phyloP scores from a whole-genome alignment of 768 basidiomycete genomes.

The Strobilomyces echinocephalus region DNA sequence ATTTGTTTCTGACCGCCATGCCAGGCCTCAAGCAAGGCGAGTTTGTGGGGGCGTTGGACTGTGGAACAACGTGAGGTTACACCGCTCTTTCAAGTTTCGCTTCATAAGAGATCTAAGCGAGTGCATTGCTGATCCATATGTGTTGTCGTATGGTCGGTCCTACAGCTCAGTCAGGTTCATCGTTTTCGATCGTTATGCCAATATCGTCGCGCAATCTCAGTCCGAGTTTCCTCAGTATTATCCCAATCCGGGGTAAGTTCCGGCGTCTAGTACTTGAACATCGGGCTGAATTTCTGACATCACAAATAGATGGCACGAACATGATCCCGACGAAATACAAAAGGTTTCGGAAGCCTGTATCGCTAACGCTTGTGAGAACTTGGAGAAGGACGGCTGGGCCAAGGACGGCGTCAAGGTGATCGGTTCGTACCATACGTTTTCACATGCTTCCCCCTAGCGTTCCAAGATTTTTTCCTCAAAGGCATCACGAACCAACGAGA shows the following conservation, averaged over 20 bases:
- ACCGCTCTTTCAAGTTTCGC: neutral
- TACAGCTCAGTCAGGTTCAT: conserved; percentile 86
- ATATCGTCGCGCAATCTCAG: conserved; percentile 86
- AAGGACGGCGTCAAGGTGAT: conserved; percentile 86
- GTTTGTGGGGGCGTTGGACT: conserved; percentile 90
- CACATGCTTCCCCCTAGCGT: neutral
- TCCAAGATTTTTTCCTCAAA: conserved; percentile 23
- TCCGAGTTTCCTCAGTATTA: conserved; percentile 93
- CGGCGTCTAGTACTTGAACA: neutral
- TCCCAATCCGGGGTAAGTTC: conserved; percentile 70
- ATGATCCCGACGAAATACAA: conserved; percentile 82
- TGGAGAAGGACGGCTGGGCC: conserved; percentile 74
- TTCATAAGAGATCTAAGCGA: too few species aligned
- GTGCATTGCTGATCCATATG: conserved; percentile 1
- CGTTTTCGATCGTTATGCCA: conserved; percentile 80
- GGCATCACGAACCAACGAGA: conserved; percentile 98
- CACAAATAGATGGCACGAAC: conserved; percentile 82
- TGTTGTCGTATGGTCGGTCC: conserved; percentile 1
- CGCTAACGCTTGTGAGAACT: conserved; percentile 57
- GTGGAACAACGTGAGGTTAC: conserved; percentile 81
- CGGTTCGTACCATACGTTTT: conserved; percentile 47
- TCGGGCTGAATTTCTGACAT: neutral
- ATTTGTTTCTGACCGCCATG: conserved; percentile 22
- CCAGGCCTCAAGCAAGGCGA: conserved; percentile 54
- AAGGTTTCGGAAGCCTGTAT: conserved; percentile 73